Evolutionary conservation across 768 basidiomycete species (phyloP).

Genomic region (Auricularia sp.): DNA sequence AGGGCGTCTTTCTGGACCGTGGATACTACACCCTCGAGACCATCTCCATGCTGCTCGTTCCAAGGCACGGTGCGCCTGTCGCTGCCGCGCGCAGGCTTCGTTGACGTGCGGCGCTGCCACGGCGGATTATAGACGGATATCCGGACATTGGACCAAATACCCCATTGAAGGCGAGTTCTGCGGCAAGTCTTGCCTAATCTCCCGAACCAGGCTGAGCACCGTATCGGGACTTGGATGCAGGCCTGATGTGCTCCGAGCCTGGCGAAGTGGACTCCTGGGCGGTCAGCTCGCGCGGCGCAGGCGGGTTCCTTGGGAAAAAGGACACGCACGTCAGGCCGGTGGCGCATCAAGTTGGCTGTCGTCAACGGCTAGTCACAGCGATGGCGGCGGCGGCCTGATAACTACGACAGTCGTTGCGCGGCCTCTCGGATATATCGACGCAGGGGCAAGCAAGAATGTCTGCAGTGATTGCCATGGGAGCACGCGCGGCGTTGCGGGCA

Average conservation of each 20-base stretch:
- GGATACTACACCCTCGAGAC: constrained; percentile 96
- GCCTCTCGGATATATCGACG: no score
- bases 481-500: no score
- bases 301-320: constrained; percentile 83
- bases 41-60: constrained; percentile 73
- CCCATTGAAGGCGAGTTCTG: constrained; percentile 99
- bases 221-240: constrained; percentile 25
- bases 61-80: constrained; percentile 62
- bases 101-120: constrained; percentile 45
- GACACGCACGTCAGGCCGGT: constrained; percentile 81
- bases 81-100: constrained; percentile 37
- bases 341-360: no score
- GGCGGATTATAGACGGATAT: constrained; percentile 96
- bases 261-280: constrained; percentile 96
- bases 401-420: no score
- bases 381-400: no score
- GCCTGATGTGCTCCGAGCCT: constrained; percentile 97
- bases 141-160: constrained; percentile 86
- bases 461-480: no score
- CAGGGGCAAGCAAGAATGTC: no score
- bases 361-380: no score
- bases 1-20: constrained; percentile 97
- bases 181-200: constrained; percentile 31
- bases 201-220: neutral
- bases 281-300: constrained; percentile 90